Evolutionary conservation across 2,329 filamentous ascomycete genomes (phyloP).

Genomic region (Aspergillus sp.): DNA sequence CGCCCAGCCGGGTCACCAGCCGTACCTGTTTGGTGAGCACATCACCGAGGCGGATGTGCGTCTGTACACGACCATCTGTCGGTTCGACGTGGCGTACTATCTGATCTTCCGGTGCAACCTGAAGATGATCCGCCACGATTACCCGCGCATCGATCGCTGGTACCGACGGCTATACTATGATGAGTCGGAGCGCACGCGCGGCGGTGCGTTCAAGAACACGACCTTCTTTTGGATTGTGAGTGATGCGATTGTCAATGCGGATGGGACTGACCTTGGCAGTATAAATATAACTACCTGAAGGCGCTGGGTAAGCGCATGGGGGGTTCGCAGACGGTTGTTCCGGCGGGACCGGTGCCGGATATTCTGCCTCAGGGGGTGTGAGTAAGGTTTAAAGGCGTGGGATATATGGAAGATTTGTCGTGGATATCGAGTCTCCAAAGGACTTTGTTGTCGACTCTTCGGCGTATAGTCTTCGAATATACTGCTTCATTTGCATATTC

Average conservation of each 20-base stretch:
- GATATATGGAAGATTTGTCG: background rate
- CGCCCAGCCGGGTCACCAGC: conserved; percentile 45
- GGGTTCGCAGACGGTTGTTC: conserved; percentile 21
- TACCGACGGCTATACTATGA: conserved; percentile 48
- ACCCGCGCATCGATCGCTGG: conserved; percentile 49
- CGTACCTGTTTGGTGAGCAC: conserved; percentile 69
- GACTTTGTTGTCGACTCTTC: too few relatives aligned
- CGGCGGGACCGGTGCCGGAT: conserved; percentile 25
- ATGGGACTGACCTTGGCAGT: conserved; percentile 14
- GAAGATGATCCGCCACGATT: conserved; percentile 62
- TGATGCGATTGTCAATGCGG: background rate
- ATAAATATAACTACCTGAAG: conserved; percentile 24
- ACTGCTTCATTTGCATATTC: background rate
- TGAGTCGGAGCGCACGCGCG: conserved; percentile 39
- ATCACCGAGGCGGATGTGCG: conserved; percentile 78
- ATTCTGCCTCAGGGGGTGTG: conserved; percentile 19
- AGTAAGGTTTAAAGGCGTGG: background rate
- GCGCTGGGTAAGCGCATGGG: conserved; percentile 19
- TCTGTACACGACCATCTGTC: conserved; percentile 65
- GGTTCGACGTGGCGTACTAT: conserved; percentile 72
- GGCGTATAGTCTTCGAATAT: too few relatives aligned
- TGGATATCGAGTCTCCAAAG: too few relatives aligned
- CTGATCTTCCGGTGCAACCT: conserved; percentile 76
- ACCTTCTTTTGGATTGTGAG: conserved; percentile 42
- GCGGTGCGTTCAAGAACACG: conserved; percentile 42